A percentile compares a stretch with the other conserved stretches of the same genome.
Evolutionary conservation across 2,329 filamentous ascomycete species (phyloP).

Genomic region (Talaromyces sp.): DNA sequence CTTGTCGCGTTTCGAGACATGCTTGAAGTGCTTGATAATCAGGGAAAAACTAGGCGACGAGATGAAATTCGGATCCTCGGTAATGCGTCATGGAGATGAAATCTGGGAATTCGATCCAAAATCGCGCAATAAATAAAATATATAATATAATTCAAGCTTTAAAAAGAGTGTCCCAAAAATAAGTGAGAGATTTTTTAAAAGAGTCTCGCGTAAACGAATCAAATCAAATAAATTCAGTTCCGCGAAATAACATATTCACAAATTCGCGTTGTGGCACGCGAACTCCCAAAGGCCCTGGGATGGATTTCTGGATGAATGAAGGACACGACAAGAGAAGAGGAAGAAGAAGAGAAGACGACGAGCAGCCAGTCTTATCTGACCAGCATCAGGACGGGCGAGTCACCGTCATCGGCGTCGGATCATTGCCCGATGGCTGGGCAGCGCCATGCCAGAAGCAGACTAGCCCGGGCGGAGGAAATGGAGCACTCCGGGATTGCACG

Average conservation of each 20-base stretch:
- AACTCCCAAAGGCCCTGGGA: neutral
- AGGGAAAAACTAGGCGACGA: neutral
- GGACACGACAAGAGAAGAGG: neutral
- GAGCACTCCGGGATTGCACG: neutral
- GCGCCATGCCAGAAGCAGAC: neutral
- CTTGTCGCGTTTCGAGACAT: slow-evolving; percentile 26
- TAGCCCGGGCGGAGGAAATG: neutral
- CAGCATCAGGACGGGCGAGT: neutral
- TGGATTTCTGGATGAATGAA: neutral
- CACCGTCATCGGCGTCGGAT: neutral
- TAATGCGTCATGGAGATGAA: neutral
- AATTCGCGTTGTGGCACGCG: neutral
- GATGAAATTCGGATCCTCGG: neutral
- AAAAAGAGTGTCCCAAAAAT: neutral
- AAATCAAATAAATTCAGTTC: neutral
- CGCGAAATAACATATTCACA: neutral
- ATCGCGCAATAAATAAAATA: neutral
- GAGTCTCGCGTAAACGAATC: neutral
- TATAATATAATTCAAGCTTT: neutral
- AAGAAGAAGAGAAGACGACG: neutral
- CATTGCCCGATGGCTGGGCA: neutral
- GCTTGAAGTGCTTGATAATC: neutral
- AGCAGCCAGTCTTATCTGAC: neutral
- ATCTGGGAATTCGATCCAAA: neutral
- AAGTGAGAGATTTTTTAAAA: neutral